phyloP scores from a whole-genome alignment of 2,329 filamentous ascomycete species.

The Chaetomium sp. region DNA sequence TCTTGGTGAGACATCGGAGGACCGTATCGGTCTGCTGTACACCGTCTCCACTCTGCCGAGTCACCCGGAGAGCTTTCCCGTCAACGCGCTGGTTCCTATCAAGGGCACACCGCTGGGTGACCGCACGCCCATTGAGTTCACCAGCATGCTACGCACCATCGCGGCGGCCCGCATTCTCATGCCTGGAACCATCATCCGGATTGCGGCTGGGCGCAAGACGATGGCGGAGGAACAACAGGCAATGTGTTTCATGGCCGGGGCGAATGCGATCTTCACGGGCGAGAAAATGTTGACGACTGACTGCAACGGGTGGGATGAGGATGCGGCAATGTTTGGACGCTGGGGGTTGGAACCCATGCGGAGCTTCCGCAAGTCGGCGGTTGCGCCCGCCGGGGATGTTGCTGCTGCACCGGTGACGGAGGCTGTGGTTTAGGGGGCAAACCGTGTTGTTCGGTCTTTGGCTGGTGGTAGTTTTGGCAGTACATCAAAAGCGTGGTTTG shows the following conservation, averaged over 20 bases:
- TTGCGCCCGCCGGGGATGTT: not conserved
- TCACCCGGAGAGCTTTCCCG: constrained; percentile 86
- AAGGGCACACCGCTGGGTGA: constrained; percentile 82
- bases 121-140: constrained; percentile 64
- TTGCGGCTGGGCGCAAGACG: constrained; percentile 77
- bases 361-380: constrained; percentile 30
- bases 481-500: too few relatives aligned
- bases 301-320: constrained; percentile 86
- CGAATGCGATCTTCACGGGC: constrained; percentile 90
- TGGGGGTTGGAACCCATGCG: constrained; percentile 80
- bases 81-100: constrained; percentile 86
- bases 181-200: constrained; percentile 77
- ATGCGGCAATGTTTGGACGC: constrained; percentile 72
- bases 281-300: constrained; percentile 95
- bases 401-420: not conserved
- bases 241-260: constrained; percentile 82
- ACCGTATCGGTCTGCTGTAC: constrained; percentile 77
- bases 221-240: constrained; percentile 87
- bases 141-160: constrained; percentile 73
- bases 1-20: constrained; percentile 68
- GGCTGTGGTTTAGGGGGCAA: not conserved
- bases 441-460: too few relatives aligned
- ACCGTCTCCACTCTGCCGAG: constrained; percentile 73
- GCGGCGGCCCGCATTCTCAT: constrained; percentile 78
- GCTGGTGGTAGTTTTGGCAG: too few relatives aligned